Evolutionary conservation across 2,329 filamentous ascomycete species (phyloP).

Genomic region (Akanthomyces muscarius): DNA sequence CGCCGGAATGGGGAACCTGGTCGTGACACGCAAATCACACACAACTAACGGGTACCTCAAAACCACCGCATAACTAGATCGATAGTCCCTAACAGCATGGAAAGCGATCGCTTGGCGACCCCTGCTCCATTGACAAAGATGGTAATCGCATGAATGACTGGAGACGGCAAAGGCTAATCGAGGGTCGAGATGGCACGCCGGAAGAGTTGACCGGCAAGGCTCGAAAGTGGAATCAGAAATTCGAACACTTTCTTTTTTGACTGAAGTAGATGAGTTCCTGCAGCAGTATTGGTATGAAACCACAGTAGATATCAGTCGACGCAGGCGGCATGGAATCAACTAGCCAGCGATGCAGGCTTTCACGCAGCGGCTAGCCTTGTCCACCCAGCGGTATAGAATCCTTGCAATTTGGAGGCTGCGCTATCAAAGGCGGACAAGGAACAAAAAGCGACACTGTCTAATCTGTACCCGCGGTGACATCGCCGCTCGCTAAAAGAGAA

Average conservation of each 20-base stretch:
- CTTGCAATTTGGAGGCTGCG: background rate
- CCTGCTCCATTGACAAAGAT: background rate
- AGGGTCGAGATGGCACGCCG: background rate
- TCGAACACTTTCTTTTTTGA: background rate
- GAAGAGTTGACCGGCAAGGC: background rate
- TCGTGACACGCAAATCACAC: background rate
- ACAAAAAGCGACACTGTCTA: too few species aligned
- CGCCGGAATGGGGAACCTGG: background rate
- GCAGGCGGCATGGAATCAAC: slow-evolving; percentile 1
- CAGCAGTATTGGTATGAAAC: background rate
- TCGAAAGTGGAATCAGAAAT: background rate
- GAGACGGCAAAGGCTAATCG: background rate
- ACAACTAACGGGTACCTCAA: too few species aligned
- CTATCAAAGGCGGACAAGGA: background rate
- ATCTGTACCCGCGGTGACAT: background rate
- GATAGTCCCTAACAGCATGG: background rate
- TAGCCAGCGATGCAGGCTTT: slow-evolving; percentile 1
- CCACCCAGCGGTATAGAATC: background rate
- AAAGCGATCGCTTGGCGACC: background rate
- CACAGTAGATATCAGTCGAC: background rate
- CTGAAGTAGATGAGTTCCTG: background rate
- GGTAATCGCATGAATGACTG: background rate
- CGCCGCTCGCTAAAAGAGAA: background rate
- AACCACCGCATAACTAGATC: too few species aligned
- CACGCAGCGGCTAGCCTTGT: background rate